A percentile compares a stretch with the other conserved stretches of the same genome.
phyloP scores from a whole-genome alignment of 768 basidiomycete genomes.

The Cystofilobasidium ferigula region DNA sequence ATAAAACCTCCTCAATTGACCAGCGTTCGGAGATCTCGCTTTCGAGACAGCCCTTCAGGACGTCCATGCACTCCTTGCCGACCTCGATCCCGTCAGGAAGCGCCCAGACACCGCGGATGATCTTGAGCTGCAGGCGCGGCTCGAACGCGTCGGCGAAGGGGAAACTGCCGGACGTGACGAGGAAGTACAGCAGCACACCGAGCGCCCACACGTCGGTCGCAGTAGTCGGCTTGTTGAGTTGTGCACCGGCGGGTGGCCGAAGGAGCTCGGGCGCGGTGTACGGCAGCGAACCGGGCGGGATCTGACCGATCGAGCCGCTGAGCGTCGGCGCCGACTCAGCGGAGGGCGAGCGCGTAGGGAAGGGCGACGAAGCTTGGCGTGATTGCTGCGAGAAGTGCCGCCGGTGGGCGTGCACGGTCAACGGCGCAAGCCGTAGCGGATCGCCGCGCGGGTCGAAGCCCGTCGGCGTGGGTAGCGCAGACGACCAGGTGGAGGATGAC shows the following conservation, averaged over 20 bases:
- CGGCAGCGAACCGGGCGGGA: constrained; percentile 74
- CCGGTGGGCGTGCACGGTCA: neutral
- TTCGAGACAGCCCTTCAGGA: constrained; percentile 71
- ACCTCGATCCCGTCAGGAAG: constrained; percentile 35
- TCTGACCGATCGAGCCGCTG: constrained; percentile 31
- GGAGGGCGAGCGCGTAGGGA: constrained; percentile 10
- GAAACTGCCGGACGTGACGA: constrained; percentile 62
- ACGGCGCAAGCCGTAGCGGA: neutral
- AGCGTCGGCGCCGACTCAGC: neutral
- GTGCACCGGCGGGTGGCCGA: constrained; percentile 41
- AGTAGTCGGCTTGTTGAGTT: constrained; percentile 43
- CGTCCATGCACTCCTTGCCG: constrained; percentile 40
- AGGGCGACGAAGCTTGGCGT: constrained; percentile 15
- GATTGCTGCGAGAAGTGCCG: constrained; percentile 6
- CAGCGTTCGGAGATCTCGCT: constrained; percentile 36
- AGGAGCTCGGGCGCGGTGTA: constrained; percentile 85
- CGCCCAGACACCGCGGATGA: constrained; percentile 58
- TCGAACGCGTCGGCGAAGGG: constrained; percentile 86
- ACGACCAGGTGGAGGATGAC: neutral
- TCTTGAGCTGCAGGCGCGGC: constrained; percentile 81
- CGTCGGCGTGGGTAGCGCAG: neutral
- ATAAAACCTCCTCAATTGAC: neutral
- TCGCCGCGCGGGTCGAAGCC: neutral
- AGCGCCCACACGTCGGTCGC: constrained; percentile 94
- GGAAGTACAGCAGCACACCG: constrained; percentile 74